Evolutionary conservation across 768 basidiomycete species (phyloP), one percentile per base, ranked within the genome.

Genomic region (Kwoniella heveanensis): DNA sequence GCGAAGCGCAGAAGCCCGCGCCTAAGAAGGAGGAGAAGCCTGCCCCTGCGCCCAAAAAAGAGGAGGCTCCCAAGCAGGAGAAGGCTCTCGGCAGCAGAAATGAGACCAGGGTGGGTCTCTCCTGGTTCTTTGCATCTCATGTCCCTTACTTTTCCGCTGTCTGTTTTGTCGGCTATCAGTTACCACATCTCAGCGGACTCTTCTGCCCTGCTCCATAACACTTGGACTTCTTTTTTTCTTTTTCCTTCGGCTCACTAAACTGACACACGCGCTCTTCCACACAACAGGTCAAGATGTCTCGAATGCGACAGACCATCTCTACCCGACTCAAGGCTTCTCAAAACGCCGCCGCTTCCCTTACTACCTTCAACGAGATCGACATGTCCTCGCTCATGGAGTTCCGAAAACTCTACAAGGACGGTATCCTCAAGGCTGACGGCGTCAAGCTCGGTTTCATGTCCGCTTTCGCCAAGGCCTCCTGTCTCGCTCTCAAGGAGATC

Each of bases 351-450:
- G 95, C 95, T 51, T 94, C 92, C 54, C 82, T 98, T 64, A 98
- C 96, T 32, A 98, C 95, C 25, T 99, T 99, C 86, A 97, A 99
- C 83, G 95, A 99, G 82, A 91, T 99, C 77, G 95, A 98, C 83
- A 98, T 99, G 95, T 93, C 92, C 46, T 88, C 90, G 47, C 83
- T 98, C 60, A 90, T 96, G 83, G 88, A 89, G 46, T 87, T 98
- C 88, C 90, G 95, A 74, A 87, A 88, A 79, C 87, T 88, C 78
- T 94, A 92, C 87, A 98, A 98, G 84, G 93, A 96, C 67, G 83
- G 85, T 48, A 83, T 97, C 39, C 83, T 92, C 48, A 96, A 98
- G 81, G 86, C 88, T 76, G 89, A 93, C 71, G 94, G 92, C 54
- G 88, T 98, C 80, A 98, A 98, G 81, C 86, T 99, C 66, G 95